Evolutionary conservation across 1,284 basidiomycete species (phyloP), one percentile per base, ranked within the genome.

Genomic region (Quambalaria eucalypti): DNA sequence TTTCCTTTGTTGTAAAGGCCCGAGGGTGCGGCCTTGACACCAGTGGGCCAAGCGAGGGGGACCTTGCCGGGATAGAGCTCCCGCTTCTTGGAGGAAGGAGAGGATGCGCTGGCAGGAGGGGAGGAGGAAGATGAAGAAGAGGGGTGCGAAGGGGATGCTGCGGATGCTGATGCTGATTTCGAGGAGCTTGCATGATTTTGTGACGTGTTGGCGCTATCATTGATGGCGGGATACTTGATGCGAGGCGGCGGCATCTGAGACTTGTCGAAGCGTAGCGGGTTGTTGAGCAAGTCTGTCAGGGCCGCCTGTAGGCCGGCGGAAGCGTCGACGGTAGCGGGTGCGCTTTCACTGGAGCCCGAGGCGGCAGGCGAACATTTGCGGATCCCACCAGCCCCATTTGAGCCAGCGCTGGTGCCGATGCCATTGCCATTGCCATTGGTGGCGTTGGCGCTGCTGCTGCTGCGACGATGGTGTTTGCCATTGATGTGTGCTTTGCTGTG

Each of bases 1-100:
- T 97, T 98, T 50, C 90, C 90, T n/a, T 80, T 85, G 77, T 99
- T 99, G 69, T 84, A 80, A 33, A 98, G 79, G 0, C 93, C 93
- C 2, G 62, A 31, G 0, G 59, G 65, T 9, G 42, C 51, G 5
- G 29, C 5, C n/a, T 59, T 56, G 30, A 64, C 52, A 29, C 59
- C 57, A 28, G 60, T 59, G 1, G 68, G 66, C 16, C 65, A 64
- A 19, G 58, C 58, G 7, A 65, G 53, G 28, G 61, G 60, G 48
- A 71, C 50, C 40, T 59, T 64, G 50, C 58, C 52, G 5, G 62
- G 60, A n/a, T 59, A 66, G 9, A 66, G 51, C 31, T 63, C 64
- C 4, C 52, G 53, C 2, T 52, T 40, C 48, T 50, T 29, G 4
- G 50, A 14, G 36, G 16, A n/a, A 21, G 16, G 5, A 5, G 36